Conservation (phyloP, 495 filamentous ascomycete species). For the Talaromyces proteolyticus region DNA sequence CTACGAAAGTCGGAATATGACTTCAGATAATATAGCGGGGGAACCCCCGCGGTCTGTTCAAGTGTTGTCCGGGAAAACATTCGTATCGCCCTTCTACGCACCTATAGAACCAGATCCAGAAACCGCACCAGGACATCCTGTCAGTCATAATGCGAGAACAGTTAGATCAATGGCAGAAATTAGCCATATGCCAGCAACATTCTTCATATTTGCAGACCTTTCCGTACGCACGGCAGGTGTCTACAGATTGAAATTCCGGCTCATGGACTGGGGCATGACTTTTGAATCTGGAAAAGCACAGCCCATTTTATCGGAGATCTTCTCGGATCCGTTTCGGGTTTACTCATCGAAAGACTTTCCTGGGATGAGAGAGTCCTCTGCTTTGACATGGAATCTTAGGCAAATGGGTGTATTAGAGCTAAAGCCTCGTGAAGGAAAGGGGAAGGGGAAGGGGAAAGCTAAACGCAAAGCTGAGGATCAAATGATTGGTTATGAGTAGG, state of each 20-base stretch:
- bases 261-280: constrained; percentile 60
- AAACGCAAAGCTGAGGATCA: not conserved
- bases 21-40: constrained; percentile 17
- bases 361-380: constrained; percentile 66
- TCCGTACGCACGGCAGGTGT: constrained; percentile 82
- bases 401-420: constrained; percentile 41
- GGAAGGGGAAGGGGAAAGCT: constrained; percentile 33
- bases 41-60: constrained; percentile 22
- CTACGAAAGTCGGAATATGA: not conserved
- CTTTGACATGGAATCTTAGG: constrained; percentile 32
- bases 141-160: not conserved
- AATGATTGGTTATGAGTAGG: not conserved
- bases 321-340: constrained; percentile 79
- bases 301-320: constrained; percentile 57
- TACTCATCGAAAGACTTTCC: constrained; percentile 97
- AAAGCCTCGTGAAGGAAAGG: constrained; percentile 35
- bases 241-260: constrained; percentile 79
- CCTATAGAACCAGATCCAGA: constrained; percentile 10
- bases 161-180: not conserved
- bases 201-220: constrained; percentile 94
- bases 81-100: constrained; percentile 57
- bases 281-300: constrained; percentile 51
- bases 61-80: constrained; percentile 44
- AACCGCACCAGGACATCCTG: constrained; percentile 39
- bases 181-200: constrained; percentile 36